Conservation (phyloP, 2,329 filamentous ascomycete genomes). For the Penicillium sp. region DNA sequence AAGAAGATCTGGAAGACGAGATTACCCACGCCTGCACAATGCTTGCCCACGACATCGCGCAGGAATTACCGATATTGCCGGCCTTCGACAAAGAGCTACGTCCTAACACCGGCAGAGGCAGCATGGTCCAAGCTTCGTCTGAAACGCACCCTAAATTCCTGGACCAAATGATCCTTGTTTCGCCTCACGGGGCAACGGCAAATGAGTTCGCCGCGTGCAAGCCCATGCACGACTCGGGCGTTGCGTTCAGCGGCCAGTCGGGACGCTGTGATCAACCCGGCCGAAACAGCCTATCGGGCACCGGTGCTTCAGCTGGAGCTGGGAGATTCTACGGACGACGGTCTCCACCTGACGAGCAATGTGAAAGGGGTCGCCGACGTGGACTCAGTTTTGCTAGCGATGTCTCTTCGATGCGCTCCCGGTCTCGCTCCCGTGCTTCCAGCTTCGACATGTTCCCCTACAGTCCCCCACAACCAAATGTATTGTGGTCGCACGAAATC, state of each 20-base stretch:
- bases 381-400: slow-evolving; percentile 12
- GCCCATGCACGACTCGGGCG: slow-evolving; percentile 14
- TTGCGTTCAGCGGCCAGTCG: slow-evolving; percentile 5
- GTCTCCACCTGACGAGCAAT: slow-evolving; percentile 6
- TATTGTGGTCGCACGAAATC: slow-evolving; percentile 6
- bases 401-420: slow-evolving; percentile 1
- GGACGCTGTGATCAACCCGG: not conserved
- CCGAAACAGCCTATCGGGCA: slow-evolving; percentile 2
- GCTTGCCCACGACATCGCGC: slow-evolving; percentile 32
- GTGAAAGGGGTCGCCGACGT: not conserved
- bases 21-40: slow-evolving; percentile 37
- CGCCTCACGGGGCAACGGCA: slow-evolving; percentile 3
- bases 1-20: slow-evolving; percentile 33
- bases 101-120: not conserved
- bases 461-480: slow-evolving; percentile 15
- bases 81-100: not conserved
- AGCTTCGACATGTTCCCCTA: slow-evolving; percentile 18
- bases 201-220: slow-evolving; percentile 1
- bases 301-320: not conserved
- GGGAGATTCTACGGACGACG: slow-evolving; percentile 19
- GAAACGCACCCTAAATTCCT: slow-evolving; percentile 1
- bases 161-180: slow-evolving; percentile 5
- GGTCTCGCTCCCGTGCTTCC: slow-evolving; percentile 6
- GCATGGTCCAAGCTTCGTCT: slow-evolving; percentile 1
- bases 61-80: slow-evolving; percentile 20